A percentile compares a stretch with the other conserved stretches of the same genome.
These are phyloP conservation scores for Lentinula sp. DNA, from an alignment of 768 basidiomycete species.

Conservation along the genomic window DNA sequence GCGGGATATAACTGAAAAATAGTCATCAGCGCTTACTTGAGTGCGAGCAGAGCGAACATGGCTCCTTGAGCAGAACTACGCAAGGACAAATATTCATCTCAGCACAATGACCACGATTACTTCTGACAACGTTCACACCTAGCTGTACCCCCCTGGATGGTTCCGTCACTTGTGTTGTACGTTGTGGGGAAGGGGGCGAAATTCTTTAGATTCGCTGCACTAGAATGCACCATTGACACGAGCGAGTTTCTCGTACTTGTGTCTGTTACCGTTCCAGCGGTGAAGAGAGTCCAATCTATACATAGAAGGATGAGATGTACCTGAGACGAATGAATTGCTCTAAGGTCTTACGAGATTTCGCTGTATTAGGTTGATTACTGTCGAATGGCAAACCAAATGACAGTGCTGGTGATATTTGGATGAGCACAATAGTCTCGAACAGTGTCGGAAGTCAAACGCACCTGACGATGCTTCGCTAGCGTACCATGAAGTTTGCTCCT, in stretches of 20 bases:
- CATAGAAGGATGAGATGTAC: neutral
- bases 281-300: constrained; percentile 5
- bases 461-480: neutral
- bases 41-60: constrained; percentile 5
- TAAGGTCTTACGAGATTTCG: constrained; percentile 3
- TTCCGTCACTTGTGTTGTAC: neutral
- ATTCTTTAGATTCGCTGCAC: neutral
- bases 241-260: neutral
- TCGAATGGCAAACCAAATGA: constrained; percentile 6
- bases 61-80: constrained; percentile 6
- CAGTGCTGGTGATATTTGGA: neutral
- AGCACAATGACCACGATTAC: neutral
- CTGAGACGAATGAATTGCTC: neutral
- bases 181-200: constrained; percentile 3
- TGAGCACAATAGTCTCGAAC: neutral
- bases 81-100: neutral
- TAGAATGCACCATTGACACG: constrained; percentile 3
- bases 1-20: too few relatives aligned
- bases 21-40: constrained; percentile 14
- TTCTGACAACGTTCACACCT: neutral
- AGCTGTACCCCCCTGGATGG: neutral
- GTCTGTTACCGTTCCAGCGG: neutral
- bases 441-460: neutral
- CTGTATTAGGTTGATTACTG: neutral
- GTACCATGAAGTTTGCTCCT: constrained; percentile 1